Percentiles rank a stretch among this genome's conserved stretches.
Evolutionary conservation across 2,329 filamentous ascomycete genomes (phyloP).

Genomic region (Fusarium vanettenii): DNA sequence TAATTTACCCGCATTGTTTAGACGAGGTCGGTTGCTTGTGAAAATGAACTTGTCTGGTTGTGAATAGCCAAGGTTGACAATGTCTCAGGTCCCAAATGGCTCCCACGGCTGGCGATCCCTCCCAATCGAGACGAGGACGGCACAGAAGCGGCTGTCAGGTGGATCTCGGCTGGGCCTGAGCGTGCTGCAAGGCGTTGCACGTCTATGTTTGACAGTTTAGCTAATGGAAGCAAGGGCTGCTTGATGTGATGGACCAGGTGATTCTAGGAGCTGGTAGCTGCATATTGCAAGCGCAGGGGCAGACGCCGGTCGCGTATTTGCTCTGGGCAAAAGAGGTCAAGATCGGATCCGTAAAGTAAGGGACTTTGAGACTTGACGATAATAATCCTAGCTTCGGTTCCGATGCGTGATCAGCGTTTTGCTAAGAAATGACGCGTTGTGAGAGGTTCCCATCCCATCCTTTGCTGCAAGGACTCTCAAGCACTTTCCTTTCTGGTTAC

Average conservation of each 20-base stretch:
- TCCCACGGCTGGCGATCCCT: constrained; percentile 21
- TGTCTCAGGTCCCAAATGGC: constrained; percentile 31
- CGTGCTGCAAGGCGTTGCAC: constrained; percentile 38
- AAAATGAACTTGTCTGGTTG: constrained; percentile 1
- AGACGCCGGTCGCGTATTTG: constrained; percentile 14
- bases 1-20: constrained; percentile 33
- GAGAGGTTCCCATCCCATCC: not conserved
- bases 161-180: constrained; percentile 27
- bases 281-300: constrained; percentile 30
- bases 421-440: not conserved
- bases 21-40: constrained; percentile 6
- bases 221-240: constrained; percentile 34
- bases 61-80: constrained; percentile 1
- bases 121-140: constrained; percentile 5
- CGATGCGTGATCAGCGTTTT: not conserved
- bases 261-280: constrained; percentile 23
- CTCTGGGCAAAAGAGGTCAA: constrained; percentile 5
- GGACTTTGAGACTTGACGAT: not conserved
- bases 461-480: not conserved
- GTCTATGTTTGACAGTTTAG: constrained; percentile 20
- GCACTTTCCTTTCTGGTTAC: not conserved
- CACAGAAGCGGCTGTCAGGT: constrained; percentile 10
- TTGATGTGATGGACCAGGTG: constrained; percentile 20
- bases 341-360: constrained; percentile 11
- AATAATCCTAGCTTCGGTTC: constrained; percentile 13